Evolutionary conservation across 345 rosid species (phyloP).

Genomic region (Camelina neglecta): DNA sequence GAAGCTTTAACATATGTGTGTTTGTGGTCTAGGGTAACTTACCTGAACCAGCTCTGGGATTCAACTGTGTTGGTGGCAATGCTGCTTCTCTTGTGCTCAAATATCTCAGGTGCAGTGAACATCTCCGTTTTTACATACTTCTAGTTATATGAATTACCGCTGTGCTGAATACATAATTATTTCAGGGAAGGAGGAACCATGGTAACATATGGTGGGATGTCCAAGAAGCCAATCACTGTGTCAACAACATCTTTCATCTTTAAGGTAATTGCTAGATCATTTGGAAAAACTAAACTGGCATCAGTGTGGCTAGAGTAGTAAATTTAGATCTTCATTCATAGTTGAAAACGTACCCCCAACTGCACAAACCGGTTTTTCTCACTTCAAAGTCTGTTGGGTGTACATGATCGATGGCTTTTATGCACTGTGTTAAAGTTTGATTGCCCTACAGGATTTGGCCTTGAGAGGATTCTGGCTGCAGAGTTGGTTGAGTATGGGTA

Average conservation of each 20-base stretch:
- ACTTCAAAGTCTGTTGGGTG: neutral
- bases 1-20: conserved; percentile 2
- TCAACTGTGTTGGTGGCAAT: conserved; percentile 93
- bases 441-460: conserved; percentile 67
- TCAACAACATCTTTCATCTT: conserved; percentile 87
- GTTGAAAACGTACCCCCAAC: neutral
- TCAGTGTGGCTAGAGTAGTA: neutral
- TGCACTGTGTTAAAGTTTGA: neutral
- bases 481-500: conserved; percentile 67
- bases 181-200: conserved; percentile 78
- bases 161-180: conserved; percentile 5
- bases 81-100: conserved; percentile 80
- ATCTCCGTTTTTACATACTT: neutral
- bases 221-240: conserved; percentile 78
- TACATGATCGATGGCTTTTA: neutral
- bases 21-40: conserved; percentile 52
- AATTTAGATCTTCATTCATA: neutral
- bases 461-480: conserved; percentile 95
- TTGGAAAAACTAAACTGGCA: neutral
- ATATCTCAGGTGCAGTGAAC: conserved; percentile 61
- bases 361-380: neutral
- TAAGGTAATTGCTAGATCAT: conserved; percentile 48
- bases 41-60: conserved; percentile 78
- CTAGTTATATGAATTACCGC: neutral
- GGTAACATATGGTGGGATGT: conserved; percentile 98